Conservation (phyloP, 441 rosid genomes). For the Codiaeum variegatum region DNA sequence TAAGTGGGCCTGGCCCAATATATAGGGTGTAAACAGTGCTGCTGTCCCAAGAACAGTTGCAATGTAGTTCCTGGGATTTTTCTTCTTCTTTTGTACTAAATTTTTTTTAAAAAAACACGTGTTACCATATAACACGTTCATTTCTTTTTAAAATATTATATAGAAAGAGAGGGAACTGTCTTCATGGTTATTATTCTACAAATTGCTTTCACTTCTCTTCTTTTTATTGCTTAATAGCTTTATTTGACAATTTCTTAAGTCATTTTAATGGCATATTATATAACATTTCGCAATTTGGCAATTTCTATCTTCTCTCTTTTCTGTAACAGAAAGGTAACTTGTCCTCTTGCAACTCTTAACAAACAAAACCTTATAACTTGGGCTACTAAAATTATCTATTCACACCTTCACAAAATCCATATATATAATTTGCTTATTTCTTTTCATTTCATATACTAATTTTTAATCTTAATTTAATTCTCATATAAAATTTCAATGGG, state of each 20-base stretch:
- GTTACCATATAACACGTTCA: too few relatives aligned
- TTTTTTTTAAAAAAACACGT: too few relatives aligned
- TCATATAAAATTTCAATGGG: neutral
- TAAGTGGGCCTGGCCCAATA: too few relatives aligned
- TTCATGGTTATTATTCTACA: neutral
- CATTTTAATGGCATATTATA: neutral
- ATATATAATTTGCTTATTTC: neutral
- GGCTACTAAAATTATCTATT: neutral
- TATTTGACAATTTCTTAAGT: neutral
- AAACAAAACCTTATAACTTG: neutral
- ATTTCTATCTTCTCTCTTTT: neutral
- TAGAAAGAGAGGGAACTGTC: neutral
- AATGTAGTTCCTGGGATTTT: too few relatives aligned
- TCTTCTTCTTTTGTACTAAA: too few relatives aligned
- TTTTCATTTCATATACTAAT: too few relatives aligned
- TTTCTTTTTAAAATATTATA: too few relatives aligned
- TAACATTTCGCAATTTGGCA: neutral
- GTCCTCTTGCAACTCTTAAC: neutral
- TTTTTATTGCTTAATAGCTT: neutral
- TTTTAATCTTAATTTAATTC: too few relatives aligned
- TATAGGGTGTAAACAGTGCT: too few relatives aligned
- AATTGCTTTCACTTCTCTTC: neutral
- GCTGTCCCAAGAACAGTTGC: too few relatives aligned
- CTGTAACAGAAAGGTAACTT: conserved; percentile 1
- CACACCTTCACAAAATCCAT: neutral